A percentile compares a stretch with the other conserved stretches of the same genome.
Conservation (phyloP, 164 flowering plant genomes). For the Warburgia ugandensis region DNA sequence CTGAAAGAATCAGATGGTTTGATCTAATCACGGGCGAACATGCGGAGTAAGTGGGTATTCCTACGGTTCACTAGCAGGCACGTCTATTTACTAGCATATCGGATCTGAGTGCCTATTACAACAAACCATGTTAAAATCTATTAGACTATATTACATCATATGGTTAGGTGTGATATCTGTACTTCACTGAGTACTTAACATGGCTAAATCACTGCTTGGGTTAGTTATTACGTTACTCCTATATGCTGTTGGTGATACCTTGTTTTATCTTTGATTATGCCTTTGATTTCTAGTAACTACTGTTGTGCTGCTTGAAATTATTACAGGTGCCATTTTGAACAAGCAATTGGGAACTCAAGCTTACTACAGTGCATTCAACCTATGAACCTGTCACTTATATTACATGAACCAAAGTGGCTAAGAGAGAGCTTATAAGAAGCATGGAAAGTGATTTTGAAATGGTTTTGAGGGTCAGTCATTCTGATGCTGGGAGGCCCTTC, state of each 20-base stretch:
- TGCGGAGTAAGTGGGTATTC: constrained; percentile 35
- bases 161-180: no score
- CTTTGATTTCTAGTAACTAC: constrained; percentile 3
- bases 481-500: constrained; percentile 60
- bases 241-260: no score
- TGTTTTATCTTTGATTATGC: not conserved
- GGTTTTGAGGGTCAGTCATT: constrained; percentile 53
- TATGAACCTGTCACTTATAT: constrained; percentile 10
- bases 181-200: no score
- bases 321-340: constrained; percentile 28
- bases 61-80: not conserved
- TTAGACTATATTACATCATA: no score
- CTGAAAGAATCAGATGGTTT: constrained; percentile 42
- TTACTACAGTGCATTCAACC: constrained; percentile 11
- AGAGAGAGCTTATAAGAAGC: constrained; percentile 31
- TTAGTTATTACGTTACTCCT: no score
- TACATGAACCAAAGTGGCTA: constrained; percentile 23
- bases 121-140: no score
- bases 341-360: constrained; percentile 17
- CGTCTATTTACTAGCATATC: no score
- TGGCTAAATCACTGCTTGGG: no score
- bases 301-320: not conserved
- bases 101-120: no score
- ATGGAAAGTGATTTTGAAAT: constrained; percentile 44
- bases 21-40: constrained; percentile 37